These are phyloP conservation scores for Tremella fuciformis DNA, from an alignment of 768 basidiomycete species.

Conservation along the genomic window DNA sequence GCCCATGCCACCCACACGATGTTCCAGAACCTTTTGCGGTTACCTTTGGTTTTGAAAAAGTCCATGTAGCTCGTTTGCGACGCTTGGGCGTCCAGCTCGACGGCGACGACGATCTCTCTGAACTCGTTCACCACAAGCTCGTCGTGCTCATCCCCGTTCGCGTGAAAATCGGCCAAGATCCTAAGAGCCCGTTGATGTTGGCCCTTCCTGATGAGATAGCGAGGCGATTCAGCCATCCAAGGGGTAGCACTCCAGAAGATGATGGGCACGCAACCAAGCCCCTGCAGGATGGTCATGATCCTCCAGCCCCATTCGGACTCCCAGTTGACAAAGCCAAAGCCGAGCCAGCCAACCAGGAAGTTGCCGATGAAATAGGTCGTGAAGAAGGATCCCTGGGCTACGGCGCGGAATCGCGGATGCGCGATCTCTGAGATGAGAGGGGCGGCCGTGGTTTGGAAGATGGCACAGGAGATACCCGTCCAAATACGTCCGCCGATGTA, in stretches of 20 bases:
- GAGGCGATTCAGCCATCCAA: constrained; percentile 76
- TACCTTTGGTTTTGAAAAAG: constrained; percentile 65
- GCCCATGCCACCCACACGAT: constrained; percentile 1
- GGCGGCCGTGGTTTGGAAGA: constrained; percentile 57
- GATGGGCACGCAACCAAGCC: constrained; percentile 51
- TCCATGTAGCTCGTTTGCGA: constrained; percentile 52
- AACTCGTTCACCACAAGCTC: constrained; percentile 49
- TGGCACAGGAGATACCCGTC: constrained; percentile 4
- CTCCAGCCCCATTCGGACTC: constrained; percentile 61
- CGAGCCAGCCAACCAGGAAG: constrained; percentile 14
- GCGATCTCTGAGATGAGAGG: constrained; percentile 54
- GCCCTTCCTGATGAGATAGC: constrained; percentile 75
- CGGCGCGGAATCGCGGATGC: constrained; percentile 43
- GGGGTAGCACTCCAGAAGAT: constrained; percentile 55
- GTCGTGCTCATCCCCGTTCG: constrained; percentile 64
- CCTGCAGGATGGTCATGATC: constrained; percentile 28
- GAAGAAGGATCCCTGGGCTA: constrained; percentile 34
- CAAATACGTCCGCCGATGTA: not conserved
- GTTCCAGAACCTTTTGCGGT: constrained; percentile 47
- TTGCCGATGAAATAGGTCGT: constrained; percentile 17
- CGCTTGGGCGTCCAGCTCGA: constrained; percentile 50
- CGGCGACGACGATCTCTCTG: constrained; percentile 65
- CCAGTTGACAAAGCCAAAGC: constrained; percentile 19
- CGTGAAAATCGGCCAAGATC: constrained; percentile 76
- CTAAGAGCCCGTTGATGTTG: constrained; percentile 64